A percentile compares a stretch with the other conserved stretches of the same genome.
phyloP scores from a whole-genome alignment of 192 early-diverging fungal genomes.

The Coemansia sp. region DNA sequence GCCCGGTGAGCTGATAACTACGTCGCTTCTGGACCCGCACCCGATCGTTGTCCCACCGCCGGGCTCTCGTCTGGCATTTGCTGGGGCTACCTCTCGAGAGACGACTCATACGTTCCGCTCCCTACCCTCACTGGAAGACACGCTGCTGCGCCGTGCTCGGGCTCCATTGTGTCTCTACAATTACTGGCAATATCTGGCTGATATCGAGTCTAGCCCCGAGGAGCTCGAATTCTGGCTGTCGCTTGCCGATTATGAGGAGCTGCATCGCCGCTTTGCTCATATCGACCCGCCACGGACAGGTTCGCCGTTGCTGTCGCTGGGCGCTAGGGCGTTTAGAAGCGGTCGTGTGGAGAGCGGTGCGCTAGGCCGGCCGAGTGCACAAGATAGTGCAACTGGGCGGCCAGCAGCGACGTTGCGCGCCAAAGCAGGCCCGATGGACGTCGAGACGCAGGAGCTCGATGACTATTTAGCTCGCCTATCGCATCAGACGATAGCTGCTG shows the following conservation, averaged over 20 bases:
- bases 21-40: conserved; percentile 53
- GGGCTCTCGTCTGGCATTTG: conserved; percentile 50
- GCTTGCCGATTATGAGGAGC: conserved; percentile 69
- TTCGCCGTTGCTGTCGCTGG: conserved; percentile 4
- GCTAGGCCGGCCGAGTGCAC: conserved; percentile 18
- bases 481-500: conserved; percentile 32
- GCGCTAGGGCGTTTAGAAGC: conserved; percentile 13
- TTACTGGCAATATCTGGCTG: conserved; percentile 74
- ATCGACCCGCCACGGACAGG: conserved; percentile 12
- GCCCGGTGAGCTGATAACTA: conserved; percentile 15
- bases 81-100: conserved; percentile 34
- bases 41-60: conserved; percentile 49
- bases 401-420: conserved; percentile 10
- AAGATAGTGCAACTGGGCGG: conserved; percentile 12
- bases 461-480: conserved; percentile 32
- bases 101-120: conserved; percentile 36
- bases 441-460: conserved; percentile 46
- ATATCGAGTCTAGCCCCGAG: conserved; percentile 63
- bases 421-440: background rate
- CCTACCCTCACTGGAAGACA: conserved; percentile 71
- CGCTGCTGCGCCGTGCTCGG: conserved; percentile 63
- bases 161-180: conserved; percentile 78
- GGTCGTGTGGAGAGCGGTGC: conserved; percentile 52
- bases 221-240: conserved; percentile 78
- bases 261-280: conserved; percentile 61